phyloP scores from a whole-genome alignment of 345 rosid genomes.

The Brassica incana region DNA sequence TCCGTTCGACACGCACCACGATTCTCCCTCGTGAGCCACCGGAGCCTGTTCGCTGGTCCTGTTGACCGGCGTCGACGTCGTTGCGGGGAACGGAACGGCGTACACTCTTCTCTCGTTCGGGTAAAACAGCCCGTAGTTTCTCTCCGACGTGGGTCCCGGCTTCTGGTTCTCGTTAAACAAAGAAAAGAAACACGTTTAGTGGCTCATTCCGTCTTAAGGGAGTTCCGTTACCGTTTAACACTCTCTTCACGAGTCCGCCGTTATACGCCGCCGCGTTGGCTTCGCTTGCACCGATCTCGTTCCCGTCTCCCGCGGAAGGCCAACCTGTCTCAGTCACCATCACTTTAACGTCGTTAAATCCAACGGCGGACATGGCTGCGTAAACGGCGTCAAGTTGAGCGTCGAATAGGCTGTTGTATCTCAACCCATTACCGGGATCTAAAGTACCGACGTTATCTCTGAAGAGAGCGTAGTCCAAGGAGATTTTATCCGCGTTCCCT shows the following conservation, averaged over 20 bases:
- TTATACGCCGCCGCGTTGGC: slow-evolving; percentile 34
- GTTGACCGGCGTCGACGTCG: slow-evolving; percentile 33
- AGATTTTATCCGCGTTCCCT: slow-evolving; percentile 57
- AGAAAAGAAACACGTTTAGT: slow-evolving; percentile 65
- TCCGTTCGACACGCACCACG: slow-evolving; percentile 85
- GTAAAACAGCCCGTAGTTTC: slow-evolving; percentile 83
- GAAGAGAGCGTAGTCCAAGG: slow-evolving; percentile 72
- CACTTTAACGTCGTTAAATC: slow-evolving; percentile 24
- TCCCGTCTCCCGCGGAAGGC: slow-evolving; percentile 38
- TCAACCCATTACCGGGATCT: slow-evolving; percentile 75
- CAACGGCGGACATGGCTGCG: slow-evolving; percentile 28
- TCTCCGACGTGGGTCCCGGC: slow-evolving; percentile 79
- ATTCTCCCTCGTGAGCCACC: slow-evolving; percentile 39
- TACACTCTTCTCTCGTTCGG: slow-evolving; percentile 67
- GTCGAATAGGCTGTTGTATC: slow-evolving; percentile 25
- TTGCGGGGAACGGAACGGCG: slow-evolving; percentile 44
- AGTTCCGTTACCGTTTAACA: slow-evolving; percentile 25
- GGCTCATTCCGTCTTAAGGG: slow-evolving; percentile 42
- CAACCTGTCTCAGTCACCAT: slow-evolving; percentile 37
- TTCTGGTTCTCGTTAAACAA: slow-evolving; percentile 82
- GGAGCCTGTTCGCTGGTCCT: slow-evolving; percentile 41
- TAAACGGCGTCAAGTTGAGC: slow-evolving; percentile 34
- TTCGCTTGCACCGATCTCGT: slow-evolving; percentile 18
- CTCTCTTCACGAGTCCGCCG: slow-evolving; percentile 27
- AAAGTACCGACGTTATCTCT: slow-evolving; percentile 54